Conservation (phyloP, 1,284 basidiomycete species). For the Tilletiopsis washingtonensis region DNA sequence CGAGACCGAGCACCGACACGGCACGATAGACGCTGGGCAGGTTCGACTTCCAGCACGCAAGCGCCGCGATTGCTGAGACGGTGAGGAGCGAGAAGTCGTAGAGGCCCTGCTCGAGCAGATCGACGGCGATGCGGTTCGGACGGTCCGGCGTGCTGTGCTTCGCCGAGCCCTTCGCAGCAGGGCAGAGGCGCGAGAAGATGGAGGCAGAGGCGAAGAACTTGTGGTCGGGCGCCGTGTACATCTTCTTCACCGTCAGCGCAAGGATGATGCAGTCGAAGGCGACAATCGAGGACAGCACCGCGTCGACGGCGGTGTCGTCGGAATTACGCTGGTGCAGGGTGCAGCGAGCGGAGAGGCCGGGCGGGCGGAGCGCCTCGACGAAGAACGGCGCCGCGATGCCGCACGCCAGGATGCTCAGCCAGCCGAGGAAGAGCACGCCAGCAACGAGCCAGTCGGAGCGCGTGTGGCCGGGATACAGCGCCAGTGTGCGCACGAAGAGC, state of each 20-base stretch:
- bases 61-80: not conserved
- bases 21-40: not conserved
- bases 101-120: not conserved
- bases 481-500: not conserved
- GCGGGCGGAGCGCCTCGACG: not conserved
- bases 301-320: not conserved
- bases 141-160: no score
- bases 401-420: not conserved
- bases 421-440: not conserved
- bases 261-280: not conserved
- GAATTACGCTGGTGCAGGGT: not conserved
- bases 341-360: not conserved
- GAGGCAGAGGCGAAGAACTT: not conserved
- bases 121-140: not conserved
- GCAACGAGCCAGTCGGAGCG: not conserved
- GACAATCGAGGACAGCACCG: not conserved
- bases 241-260: not conserved
- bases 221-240: not conserved
- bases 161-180: no score
- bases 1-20: not conserved
- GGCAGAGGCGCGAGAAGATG: not conserved
- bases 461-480: not conserved
- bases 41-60: not conserved
- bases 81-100: not conserved
- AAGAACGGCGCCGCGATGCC: not conserved